Evolutionary conservation across 768 basidiomycete species (phyloP).

Genomic region (Cyclocybe cylindracea): DNA sequence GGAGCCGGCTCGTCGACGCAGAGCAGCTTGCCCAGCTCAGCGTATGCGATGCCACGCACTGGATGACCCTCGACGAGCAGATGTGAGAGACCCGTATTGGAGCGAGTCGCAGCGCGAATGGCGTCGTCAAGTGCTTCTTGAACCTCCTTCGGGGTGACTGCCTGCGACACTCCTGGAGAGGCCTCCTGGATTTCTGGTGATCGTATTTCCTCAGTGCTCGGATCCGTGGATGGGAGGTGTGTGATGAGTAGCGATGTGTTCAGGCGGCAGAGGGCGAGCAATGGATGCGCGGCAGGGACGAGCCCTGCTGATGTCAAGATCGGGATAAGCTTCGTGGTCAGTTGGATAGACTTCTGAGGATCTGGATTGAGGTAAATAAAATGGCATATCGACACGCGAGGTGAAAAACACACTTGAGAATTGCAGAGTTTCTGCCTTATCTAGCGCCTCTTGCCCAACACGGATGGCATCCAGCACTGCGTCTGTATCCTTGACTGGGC

Average conservation of each 20-base stretch:
- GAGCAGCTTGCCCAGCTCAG: constrained; percentile 81
- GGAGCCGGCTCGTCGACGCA: constrained; percentile 74
- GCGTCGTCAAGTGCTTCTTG: constrained; percentile 63
- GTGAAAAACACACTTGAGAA: constrained; percentile 45
- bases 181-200: constrained; percentile 23
- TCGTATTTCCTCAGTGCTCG: constrained; percentile 21
- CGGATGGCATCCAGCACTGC: constrained; percentile 63
- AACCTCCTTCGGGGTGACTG: constrained; percentile 20
- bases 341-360: constrained; percentile 51
- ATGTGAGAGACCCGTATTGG: constrained; percentile 50
- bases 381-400: not conserved
- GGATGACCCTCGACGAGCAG: constrained; percentile 73
- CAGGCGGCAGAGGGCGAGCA: constrained; percentile 73
- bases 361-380: constrained; percentile 39
- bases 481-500: constrained; percentile 25
- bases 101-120: constrained; percentile 56
- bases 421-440: constrained; percentile 69
- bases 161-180: not conserved
- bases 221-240: constrained; percentile 32
- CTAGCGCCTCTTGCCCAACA: constrained; percentile 72
- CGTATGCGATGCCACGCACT: constrained; percentile 68
- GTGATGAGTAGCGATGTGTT: constrained; percentile 67
- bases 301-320: constrained; percentile 61
- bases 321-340: constrained; percentile 66
- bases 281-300: constrained; percentile 72